These are phyloP conservation scores for Penicillium sp. DNA, from an alignment of 2,329 filamentous ascomycete species.

Conservation along the genomic window DNA sequence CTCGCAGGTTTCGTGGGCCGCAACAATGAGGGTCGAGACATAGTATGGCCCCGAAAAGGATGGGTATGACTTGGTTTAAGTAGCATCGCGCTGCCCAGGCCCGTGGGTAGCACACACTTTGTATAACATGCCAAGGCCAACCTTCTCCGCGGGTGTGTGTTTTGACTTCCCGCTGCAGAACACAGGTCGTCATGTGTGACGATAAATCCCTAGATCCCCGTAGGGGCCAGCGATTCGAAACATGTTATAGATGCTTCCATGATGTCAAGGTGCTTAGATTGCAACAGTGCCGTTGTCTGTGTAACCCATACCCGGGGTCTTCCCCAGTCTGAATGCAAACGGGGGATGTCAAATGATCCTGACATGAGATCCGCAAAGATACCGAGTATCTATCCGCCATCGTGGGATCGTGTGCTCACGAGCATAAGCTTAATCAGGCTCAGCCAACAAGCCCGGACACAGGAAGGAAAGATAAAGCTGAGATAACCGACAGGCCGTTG, in stretches of 20 bases:
- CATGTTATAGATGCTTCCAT: neutral
- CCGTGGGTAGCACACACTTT: conserved; percentile 8
- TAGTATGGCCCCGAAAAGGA: neutral
- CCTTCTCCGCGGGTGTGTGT: neutral
- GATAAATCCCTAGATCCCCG: neutral
- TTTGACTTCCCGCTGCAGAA: neutral
- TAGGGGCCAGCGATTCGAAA: neutral
- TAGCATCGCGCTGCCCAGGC: neutral
- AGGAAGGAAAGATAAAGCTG: neutral
- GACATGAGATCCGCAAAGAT: neutral
- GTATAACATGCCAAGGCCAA: conserved; percentile 1
- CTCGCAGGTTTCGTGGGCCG: too few relatives aligned
- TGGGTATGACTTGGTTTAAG: neutral
- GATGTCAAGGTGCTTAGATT: neutral
- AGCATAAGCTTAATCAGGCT: conserved; percentile 10
- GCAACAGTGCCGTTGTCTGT: conserved; percentile 10
- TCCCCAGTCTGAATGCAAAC: neutral
- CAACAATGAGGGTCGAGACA: neutral
- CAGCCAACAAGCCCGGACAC: too few relatives aligned
- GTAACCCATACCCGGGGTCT: conserved; percentile 7
- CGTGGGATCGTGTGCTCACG: neutral
- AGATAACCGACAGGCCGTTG: conserved; percentile 1
- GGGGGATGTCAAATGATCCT: neutral
- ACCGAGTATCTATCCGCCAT: neutral
- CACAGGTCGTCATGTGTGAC: neutral